Evolutionary conservation across 441 rosid species (phyloP), one percentile per base, ranked within the genome.

Genomic region (Euphorbia celastroides): DNA sequence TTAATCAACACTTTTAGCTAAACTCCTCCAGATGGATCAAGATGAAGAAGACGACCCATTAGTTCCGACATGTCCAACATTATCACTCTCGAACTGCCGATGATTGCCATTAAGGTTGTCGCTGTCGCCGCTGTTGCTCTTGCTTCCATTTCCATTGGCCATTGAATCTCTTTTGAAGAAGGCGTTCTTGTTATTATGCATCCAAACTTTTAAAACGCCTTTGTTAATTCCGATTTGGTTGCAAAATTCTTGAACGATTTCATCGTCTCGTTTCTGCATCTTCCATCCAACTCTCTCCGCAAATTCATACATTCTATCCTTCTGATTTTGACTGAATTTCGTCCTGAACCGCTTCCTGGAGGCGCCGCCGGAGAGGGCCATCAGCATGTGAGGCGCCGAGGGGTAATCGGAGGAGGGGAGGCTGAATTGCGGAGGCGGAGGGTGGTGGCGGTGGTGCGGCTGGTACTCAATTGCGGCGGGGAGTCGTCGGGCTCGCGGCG

Each of bases 401-500:
- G 87, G 88, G 70, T 81, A 90, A 93, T 93, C 78, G 98, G 97
- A 1, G 98, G 98, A 0, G 97, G 97, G 25, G 98, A 93, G 12
- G 90, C 78, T 2, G 98, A 88, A 70, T 74, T 90, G n/a, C n/a
- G 78, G 69, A 16, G 82, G 82, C 0, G 76, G 85, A 0, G 86
- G 88, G 36, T 82, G 84, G 79, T 82, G 86, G 22, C 83, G 82
- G 79, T 80, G 83, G 79, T 80, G 83, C 2, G 88, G 83, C 52
- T 84, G 86, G 69, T 80, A 84, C 73, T 84, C 86, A 16, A 82
- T 78, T 50, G 83, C 2, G 78, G 73, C 4, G 79, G 71, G 42
- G 72, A 72, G 69, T 78, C 82, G 0, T 81, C 96, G 0, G 88
- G 88, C 16, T 93, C 94, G 0, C 97, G 97, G 80, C 96, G 97